Conservation (phyloP, 371 early-diverging fungal genomes). For the Syncephalastrum sp. region DNA sequence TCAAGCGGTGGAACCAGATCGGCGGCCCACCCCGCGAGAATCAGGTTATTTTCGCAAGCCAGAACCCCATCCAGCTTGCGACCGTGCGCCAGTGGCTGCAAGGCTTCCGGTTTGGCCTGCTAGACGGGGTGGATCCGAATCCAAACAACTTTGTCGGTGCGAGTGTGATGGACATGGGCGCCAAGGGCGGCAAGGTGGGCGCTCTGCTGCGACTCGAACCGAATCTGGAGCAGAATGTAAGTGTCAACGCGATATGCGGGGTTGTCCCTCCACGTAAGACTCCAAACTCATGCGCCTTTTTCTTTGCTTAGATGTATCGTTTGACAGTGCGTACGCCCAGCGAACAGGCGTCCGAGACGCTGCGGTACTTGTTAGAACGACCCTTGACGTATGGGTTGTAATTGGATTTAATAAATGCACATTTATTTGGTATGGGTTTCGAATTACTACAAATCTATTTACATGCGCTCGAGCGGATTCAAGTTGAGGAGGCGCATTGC, state of each 20-base stretch:
- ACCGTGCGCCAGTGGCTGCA: constrained; percentile 50
- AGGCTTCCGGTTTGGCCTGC: constrained; percentile 70
- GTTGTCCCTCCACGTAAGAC: too few species aligned
- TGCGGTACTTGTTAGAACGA: constrained; percentile 45
- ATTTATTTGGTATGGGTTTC: constrained; percentile 5
- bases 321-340: constrained; percentile 89
- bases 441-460: constrained; percentile 17
- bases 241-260: constrained; percentile 9
- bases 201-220: constrained; percentile 89
- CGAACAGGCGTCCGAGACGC: constrained; percentile 66
- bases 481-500: constrained; percentile 80
- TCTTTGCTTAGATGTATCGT: constrained; percentile 77
- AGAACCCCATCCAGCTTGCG: constrained; percentile 52
- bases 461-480: constrained; percentile 87
- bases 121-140: constrained; percentile 86
- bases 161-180: constrained; percentile 77
- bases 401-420: constrained; percentile 3
- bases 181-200: constrained; percentile 79
- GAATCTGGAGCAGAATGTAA: constrained; percentile 85
- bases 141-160: constrained; percentile 88
- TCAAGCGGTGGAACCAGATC: constrained; percentile 94
- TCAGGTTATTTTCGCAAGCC: constrained; percentile 69
- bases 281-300: background rate
- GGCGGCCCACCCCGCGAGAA: constrained; percentile 82
- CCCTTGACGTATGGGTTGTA: constrained; percentile 26